Conservation (phyloP, 2,329 filamentous ascomycete genomes). For the Leptographium galeiforme region DNA sequence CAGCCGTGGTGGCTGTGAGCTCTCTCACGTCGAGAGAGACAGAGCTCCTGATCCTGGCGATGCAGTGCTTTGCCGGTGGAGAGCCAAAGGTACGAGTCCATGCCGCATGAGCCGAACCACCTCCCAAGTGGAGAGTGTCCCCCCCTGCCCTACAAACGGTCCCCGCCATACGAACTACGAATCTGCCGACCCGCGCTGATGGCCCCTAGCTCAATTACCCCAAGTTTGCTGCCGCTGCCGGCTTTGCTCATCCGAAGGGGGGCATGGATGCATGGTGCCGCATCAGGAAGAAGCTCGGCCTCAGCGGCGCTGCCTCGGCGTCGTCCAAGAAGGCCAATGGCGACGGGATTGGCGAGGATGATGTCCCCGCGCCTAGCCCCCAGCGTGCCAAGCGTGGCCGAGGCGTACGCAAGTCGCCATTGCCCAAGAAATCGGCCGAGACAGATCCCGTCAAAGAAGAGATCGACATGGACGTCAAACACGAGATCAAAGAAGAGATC, state of each 20-base stretch:
- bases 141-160: no score
- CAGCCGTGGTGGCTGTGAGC: not conserved
- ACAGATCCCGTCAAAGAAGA: no score
- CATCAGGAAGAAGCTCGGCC: constrained; percentile 4
- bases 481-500: no score
- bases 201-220: constrained; percentile 2
- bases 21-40: not conserved
- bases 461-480: no score
- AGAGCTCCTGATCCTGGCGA: not conserved
- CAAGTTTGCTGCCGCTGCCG: not conserved
- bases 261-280: constrained; percentile 5
- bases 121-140: no score
- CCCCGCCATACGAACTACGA: no score
- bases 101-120: not conserved
- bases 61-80: constrained; percentile 4
- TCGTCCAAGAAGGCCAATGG: not conserved
- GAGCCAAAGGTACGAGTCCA: constrained; percentile 1
- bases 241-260: not conserved
- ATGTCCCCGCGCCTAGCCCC: no score
- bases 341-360: not conserved
- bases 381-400: no score
- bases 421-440: no score
- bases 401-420: no score
- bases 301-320: not conserved
- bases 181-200: not conserved